Base-by-base conservation (phyloP, 345 rosid genomes). In the Salix brachista region DNA sequence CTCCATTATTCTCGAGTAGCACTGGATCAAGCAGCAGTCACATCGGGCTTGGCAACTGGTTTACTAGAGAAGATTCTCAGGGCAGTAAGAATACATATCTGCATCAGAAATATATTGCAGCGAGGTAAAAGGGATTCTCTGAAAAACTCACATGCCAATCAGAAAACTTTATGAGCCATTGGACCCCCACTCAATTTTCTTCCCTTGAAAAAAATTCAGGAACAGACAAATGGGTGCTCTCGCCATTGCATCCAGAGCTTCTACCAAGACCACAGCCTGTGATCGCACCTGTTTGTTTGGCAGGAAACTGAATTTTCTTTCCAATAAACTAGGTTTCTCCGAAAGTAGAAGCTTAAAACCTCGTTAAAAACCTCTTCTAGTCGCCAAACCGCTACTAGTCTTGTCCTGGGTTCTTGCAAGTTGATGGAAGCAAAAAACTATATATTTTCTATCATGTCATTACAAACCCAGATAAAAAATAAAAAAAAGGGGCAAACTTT, bases 111-210 rank as follows among this genome's bases (percentile, higher is more conserved):
- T 34, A 21, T 36, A 65, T 23, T 34, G 75, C 42, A 17, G 74
- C 9, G n/a, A 72, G 64, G 19, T 39, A 8, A 56, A 72, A 36
- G 75, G 75, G 30, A 67, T 37, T 37, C 46, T 70, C 74, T 70
- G 74, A 11, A 70, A 70, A 7, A 13, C 28, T 54, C 64, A 71
- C 65, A 54, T 50, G 21, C 61, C 36, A 28, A 30, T 9, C 34
- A 44, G 37, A 28, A 26, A 70, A 50, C 7, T 30, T 11, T 18
- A 32, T 1, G 16, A 14, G 6, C 10, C n/a, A 16, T 65, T 52
- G 58, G 58, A 19, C 58, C 58, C 58, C 58, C 58, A 19, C 58
- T 19, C 8, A 4, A 18, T 66, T 66, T 66, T 66, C 21, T 66
- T 28, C 4, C 12, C 17, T 23, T 3, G 7, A 19, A 39, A 34